Evolutionary conservation across 371 early-diverging fungal species (phyloP).

Genomic region (Mortierella sp.): DNA sequence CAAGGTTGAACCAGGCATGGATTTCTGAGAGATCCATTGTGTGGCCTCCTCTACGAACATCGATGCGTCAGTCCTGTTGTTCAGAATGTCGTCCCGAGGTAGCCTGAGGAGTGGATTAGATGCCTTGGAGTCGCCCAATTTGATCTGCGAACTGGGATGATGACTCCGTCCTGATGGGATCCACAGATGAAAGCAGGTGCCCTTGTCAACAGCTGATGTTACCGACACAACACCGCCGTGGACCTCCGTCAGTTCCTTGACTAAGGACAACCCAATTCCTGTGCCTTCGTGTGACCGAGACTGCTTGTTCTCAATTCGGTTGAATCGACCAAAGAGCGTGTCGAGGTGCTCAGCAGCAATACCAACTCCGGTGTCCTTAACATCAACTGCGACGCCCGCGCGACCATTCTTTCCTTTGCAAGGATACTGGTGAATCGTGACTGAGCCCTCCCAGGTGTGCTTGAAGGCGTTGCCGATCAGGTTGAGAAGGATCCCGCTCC

Average conservation of each 20-base stretch:
- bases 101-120: background rate
- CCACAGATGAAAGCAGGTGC: slow-evolving; percentile 57
- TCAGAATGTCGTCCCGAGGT: slow-evolving; percentile 21
- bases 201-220: slow-evolving; percentile 45
- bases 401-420: slow-evolving; percentile 34
- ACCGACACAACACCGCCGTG: slow-evolving; percentile 61
- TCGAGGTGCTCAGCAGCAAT: slow-evolving; percentile 52
- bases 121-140: slow-evolving; percentile 31
- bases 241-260: slow-evolving; percentile 60
- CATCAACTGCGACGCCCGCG: slow-evolving; percentile 52
- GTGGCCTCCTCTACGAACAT: slow-evolving; percentile 53
- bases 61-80: slow-evolving; percentile 52
- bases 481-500: slow-evolving; percentile 63
- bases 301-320: slow-evolving; percentile 58
- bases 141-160: slow-evolving; percentile 38
- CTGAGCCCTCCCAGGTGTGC: slow-evolving; percentile 55
- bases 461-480: slow-evolving; percentile 62
- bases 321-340: slow-evolving; percentile 60
- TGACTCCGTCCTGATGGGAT: slow-evolving; percentile 55
- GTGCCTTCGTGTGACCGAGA: slow-evolving; percentile 63
- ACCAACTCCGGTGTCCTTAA: slow-evolving; percentile 61
- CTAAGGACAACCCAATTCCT: slow-evolving; percentile 61
- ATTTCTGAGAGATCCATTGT: slow-evolving; percentile 53
- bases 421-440: slow-evolving; percentile 53
- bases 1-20: slow-evolving; percentile 42